Evolutionary conservation across 768 basidiomycete species (phyloP).

Genomic region (Suillus subaureus): DNA sequence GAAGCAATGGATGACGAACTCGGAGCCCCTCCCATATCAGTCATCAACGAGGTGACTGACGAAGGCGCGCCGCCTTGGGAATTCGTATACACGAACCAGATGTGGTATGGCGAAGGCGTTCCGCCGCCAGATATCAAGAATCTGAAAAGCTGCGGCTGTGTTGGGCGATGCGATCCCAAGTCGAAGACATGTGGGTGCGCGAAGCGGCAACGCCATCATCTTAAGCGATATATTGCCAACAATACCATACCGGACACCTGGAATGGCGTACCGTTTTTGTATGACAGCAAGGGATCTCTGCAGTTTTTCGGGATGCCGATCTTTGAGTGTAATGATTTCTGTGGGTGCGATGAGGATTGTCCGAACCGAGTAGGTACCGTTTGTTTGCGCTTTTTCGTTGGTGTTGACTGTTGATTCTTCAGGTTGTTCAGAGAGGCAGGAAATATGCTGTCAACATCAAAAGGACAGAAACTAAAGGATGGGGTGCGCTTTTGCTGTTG

Average conservation of each 20-base stretch:
- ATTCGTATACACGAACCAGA: slow-evolving; percentile 82
- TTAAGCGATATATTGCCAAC: slow-evolving; percentile 23
- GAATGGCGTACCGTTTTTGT: slow-evolving; percentile 61
- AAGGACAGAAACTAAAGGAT: slow-evolving; percentile 79
- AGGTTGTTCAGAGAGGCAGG: slow-evolving; percentile 87
- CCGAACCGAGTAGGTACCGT: slow-evolving; percentile 66
- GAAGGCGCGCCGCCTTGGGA: slow-evolving; percentile 82
- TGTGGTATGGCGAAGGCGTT: slow-evolving; percentile 74
- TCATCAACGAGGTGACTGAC: slow-evolving; percentile 66
- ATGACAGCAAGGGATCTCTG: slow-evolving; percentile 62
- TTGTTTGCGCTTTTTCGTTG: background rate
- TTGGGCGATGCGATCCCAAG: slow-evolving; percentile 74
- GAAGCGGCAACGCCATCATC: slow-evolving; percentile 49
- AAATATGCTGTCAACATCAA: slow-evolving; percentile 61
- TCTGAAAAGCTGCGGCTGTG: slow-evolving; percentile 72
- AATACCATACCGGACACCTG: slow-evolving; percentile 32
- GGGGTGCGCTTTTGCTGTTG: slow-evolving; percentile 56
- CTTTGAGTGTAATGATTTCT: slow-evolving; percentile 85
- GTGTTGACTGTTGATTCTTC: slow-evolving; percentile 1
- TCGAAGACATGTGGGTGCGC: slow-evolving; percentile 75
- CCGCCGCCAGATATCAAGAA: slow-evolving; percentile 61
- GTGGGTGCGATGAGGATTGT: slow-evolving; percentile 81
- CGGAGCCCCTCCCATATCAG: slow-evolving; percentile 63
- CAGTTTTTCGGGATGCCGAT: slow-evolving; percentile 59
- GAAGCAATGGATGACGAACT: slow-evolving; percentile 71